These are phyloP conservation scores for Phytophthora sp. DNA, from an alignment of 352 stramenopile genomes.

Conservation along the genomic window DNA sequence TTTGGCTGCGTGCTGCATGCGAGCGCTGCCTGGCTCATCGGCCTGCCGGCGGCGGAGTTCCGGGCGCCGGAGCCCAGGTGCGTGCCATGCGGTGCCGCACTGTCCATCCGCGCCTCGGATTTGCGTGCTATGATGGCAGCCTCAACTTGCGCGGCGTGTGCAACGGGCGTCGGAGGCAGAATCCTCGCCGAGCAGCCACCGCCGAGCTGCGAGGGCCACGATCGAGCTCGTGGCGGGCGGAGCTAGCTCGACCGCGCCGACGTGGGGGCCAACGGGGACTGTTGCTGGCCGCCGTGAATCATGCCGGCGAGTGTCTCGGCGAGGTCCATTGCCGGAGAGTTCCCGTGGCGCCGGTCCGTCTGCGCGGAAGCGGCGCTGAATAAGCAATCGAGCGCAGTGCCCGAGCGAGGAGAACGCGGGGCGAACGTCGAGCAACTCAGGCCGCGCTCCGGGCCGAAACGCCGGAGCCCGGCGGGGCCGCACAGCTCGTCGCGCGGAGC, in stretches of 20 bases:
- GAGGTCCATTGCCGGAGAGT: not conserved
- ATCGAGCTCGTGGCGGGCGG: too few species aligned
- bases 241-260: too few species aligned
- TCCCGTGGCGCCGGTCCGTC: slow-evolving; percentile 15
- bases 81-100: slow-evolving; percentile 12
- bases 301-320: too few species aligned
- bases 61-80: too few species aligned
- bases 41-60: too few species aligned
- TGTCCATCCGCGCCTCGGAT: slow-evolving; percentile 16
- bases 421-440: slow-evolving; percentile 18
- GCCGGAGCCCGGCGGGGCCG: not conserved
- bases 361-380: slow-evolving; percentile 26
- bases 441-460: slow-evolving; percentile 1
- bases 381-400: slow-evolving; percentile 17
- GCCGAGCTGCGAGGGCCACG: too few species aligned
- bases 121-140: not conserved
- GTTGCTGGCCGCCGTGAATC: too few species aligned
- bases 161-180: not conserved
- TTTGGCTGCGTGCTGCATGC: too few species aligned
- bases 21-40: too few species aligned
- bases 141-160: not conserved
- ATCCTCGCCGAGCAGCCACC: not conserved
- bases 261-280: too few species aligned
- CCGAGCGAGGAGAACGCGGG: not conserved
- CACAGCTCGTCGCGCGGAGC: too few species aligned